Evolutionary conservation across 2,329 filamentous ascomycete genomes (phyloP), one percentile per base, ranked within the genome.

Genomic region (Colletotrichum horii): DNA sequence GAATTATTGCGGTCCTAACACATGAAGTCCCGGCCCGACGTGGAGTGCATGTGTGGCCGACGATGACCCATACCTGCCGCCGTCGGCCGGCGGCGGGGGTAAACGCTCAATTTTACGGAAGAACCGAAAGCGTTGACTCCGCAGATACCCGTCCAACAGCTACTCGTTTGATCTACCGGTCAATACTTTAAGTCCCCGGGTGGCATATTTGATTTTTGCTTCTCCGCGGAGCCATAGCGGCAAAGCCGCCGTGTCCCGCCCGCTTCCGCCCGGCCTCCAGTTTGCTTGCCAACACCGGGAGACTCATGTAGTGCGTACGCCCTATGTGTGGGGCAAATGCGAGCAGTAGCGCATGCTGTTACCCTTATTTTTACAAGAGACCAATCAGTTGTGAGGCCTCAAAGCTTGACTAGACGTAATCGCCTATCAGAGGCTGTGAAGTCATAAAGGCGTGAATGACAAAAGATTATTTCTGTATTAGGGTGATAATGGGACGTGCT

Each of bases 401-500:
- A 52, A 52, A 52, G 38, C n/a, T 52, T 52, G 8, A 24, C 2
- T 52, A n/a, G 43, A 52, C 24, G 43, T 22, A 52, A 52, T 22
- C n/a, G n/a, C 43, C 43, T 52, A 52, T 52, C n/a, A 52, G n/a
- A 52, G n/a, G 43, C 43, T 2, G 43, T 52, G 43, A 52, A 52
- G 43, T 3, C 11, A 48, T 7, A 52, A 4, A 14, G 43, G 43
- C 43, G 43, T 52, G 14, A 8, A 52, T 52, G 43, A 52, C 43
- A 52, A n/a, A 4, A 52, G 19, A 52, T 52, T 2, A 22, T 52
- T 14, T 52, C 43, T 52, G 43, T 48, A 48, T 22, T 22, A 52
- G n/a, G 2, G 0, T 24, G 43, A 22, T 52, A 3, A n/a, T 3
- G 43, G 43, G n/a, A 52, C 11, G 1, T n/a, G 43, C 1, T 4